A percentile compares a stretch with the other conserved stretches of the same genome.
Conservation (phyloP, 495 filamentous ascomycete genomes). For the Parachaetomium inaequale region DNA sequence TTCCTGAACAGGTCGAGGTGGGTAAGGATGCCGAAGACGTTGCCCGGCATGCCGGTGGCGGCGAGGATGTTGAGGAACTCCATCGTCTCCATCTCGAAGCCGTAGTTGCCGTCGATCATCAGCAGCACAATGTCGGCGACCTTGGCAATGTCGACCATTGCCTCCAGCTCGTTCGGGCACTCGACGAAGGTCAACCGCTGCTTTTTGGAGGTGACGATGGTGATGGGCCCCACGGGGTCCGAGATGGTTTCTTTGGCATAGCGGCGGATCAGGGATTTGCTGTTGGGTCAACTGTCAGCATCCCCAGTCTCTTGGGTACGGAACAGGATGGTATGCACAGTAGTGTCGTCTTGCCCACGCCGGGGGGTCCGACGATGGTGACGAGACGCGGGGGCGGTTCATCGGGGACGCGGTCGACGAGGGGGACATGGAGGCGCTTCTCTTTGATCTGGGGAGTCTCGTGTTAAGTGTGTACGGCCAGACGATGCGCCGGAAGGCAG, state of each 20-base stretch:
- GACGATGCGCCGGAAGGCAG: background rate
- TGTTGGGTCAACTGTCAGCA: background rate
- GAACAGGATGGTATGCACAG: constrained; percentile 33
- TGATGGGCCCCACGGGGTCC: constrained; percentile 85
- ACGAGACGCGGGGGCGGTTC: constrained; percentile 93
- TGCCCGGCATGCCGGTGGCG: constrained; percentile 92
- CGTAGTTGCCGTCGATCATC: constrained; percentile 97
- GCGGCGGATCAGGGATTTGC: constrained; percentile 84
- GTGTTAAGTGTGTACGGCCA: background rate
- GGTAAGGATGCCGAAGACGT: constrained; percentile 94
- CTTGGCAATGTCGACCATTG: constrained; percentile 93
- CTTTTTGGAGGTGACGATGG: constrained; percentile 89
- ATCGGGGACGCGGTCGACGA: constrained; percentile 90
- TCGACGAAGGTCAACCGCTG: constrained; percentile 92
- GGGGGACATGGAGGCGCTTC: constrained; percentile 90
- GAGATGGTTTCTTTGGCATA: constrained; percentile 95
- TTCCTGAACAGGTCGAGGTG: constrained; percentile 95
- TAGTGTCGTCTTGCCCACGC: constrained; percentile 64
- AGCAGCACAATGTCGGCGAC: constrained; percentile 93
- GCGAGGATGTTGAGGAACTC: constrained; percentile 92
- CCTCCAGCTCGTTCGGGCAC: constrained; percentile 90
- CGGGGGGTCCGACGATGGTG: constrained; percentile 87
- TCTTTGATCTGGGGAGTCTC: constrained; percentile 67
- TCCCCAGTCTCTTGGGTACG: too few relatives aligned
- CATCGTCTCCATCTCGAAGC: constrained; percentile 99